phyloP scores from a whole-genome alignment of 768 basidiomycete species.

The Aureoboletus auriporus region DNA sequence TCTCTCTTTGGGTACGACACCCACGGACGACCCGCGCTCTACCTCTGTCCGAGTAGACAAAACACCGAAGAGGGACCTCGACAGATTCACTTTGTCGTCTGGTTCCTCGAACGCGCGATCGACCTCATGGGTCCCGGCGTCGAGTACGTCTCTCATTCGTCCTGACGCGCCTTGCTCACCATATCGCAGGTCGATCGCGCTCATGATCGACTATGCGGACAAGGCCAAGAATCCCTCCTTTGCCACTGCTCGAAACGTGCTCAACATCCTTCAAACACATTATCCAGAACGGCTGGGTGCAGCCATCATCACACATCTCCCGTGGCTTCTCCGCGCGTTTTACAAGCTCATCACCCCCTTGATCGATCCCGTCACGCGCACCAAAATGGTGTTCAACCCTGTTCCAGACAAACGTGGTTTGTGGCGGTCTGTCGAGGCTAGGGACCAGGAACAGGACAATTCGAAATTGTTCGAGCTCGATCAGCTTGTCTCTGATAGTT shows the following conservation, averaged over 20 bases:
- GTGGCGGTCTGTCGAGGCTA: conserved; percentile 18
- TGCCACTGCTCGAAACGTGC: no score
- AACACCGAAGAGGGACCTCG: conserved; percentile 56
- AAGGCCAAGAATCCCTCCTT: conserved; percentile 42
- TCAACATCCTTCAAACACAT: no score
- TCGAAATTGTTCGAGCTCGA: conserved; percentile 55
- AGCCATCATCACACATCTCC: conserved; percentile 75
- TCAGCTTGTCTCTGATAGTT: conserved; percentile 65
- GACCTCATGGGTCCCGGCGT: conserved; percentile 81
- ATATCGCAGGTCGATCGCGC: conserved; percentile 49
- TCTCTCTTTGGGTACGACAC: conserved; percentile 69
- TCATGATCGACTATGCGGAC: conserved; percentile 79
- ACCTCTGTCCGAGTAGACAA: conserved; percentile 67
- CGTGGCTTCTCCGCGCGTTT: conserved; percentile 65
- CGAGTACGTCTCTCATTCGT: conserved; percentile 48
- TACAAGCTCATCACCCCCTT: conserved; percentile 73
- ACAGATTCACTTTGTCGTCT: conserved; percentile 73
- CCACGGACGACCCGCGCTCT: conserved; percentile 40
- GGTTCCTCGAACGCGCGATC: conserved; percentile 67
- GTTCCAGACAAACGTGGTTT: conserved; percentile 23
- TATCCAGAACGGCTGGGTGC: conserved; percentile 44
- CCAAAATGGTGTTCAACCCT: conserved; percentile 76
- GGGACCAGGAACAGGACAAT: conserved; percentile 4
- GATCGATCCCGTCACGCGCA: conserved; percentile 76
- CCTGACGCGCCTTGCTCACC: conserved; percentile 15